Evolutionary conservation across 345 rosid genomes (phyloP), one percentile per base, ranked within the genome.

Genomic region (Gossypium thurberi): DNA sequence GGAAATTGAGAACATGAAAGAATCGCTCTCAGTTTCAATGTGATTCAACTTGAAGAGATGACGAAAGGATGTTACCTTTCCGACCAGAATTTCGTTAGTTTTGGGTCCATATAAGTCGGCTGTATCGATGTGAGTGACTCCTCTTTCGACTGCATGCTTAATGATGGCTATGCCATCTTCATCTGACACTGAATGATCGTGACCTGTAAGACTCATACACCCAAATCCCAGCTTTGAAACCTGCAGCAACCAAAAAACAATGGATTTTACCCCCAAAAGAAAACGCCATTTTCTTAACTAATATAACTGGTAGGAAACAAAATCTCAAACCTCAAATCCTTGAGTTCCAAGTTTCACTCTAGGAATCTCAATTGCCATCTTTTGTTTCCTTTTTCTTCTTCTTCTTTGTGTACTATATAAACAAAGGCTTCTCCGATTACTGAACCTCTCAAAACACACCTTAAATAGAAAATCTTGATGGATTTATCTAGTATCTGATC

Each of bases 281-380:
- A 28, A 9, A 13, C 8, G 10, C 50, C 33, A 46, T 46, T 28
- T 28, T 3, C 33, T 28, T 28, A 28, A 28, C 33, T 28, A 28
- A 46, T 15, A 52, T 52, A 20, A 9, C 0, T 1, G 4, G 4
- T 2, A 37, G 8, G 21, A 28, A 63, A 64, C 8, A n/a, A 64
- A 4, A n/a, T 23, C 28, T 26, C 7, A 13, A 23, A 68, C 72
- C 72, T 69, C 72, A 15, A 69, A 17, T 17, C 72, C 72, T 51
- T 50, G 72, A 51, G 46, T 51, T 11, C 72, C 72, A 52, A 69
- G 14, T 69, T 69, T 69, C 15, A 69, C 72, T 51, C 72, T 69
- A 8, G 72, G 60, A 51, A 69, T 14, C 52, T 67, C 40, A 21
- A 48, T 1, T 21, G 21, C 57, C 53, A 17, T 55, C 59, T 12